phyloP scores from a whole-genome alignment of 352 stramenopile species.

The Globisporangium emineosum region DNA sequence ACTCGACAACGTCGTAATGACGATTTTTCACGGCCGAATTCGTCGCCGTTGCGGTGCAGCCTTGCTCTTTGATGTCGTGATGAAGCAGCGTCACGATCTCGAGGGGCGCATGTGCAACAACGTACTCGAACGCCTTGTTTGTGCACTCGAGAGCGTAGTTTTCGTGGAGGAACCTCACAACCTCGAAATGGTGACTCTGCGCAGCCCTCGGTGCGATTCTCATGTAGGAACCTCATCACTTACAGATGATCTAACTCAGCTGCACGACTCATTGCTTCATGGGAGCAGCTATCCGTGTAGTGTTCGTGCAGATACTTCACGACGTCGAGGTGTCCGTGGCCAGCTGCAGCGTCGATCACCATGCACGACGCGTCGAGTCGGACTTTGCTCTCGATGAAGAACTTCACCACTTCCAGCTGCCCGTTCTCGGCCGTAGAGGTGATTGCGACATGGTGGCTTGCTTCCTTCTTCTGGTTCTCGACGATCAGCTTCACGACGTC shows the following conservation, averaged over 20 bases:
- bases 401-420: background rate
- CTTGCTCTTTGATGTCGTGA: no score
- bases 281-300: background rate
- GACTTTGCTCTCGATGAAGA: background rate
- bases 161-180: background rate
- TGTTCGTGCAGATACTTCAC: background rate
- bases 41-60: background rate
- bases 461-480: conserved; percentile 1
- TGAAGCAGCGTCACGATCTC: background rate
- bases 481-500: conserved; percentile 1
- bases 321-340: background rate
- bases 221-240: background rate
- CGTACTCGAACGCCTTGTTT: background rate
- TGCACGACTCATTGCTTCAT: background rate
- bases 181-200: background rate
- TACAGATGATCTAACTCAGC: background rate
- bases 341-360: background rate
- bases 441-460: background rate
- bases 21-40: background rate
- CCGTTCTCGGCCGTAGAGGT: background rate
- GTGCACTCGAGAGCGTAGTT: background rate
- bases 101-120: background rate
- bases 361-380: background rate
- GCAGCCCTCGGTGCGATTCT: conserved; percentile 1
- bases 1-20: conserved; percentile 1